phyloP scores from a whole-genome alignment of 225 moss, liverwort and hornwort species.

The Thuidium tamariscinum region DNA sequence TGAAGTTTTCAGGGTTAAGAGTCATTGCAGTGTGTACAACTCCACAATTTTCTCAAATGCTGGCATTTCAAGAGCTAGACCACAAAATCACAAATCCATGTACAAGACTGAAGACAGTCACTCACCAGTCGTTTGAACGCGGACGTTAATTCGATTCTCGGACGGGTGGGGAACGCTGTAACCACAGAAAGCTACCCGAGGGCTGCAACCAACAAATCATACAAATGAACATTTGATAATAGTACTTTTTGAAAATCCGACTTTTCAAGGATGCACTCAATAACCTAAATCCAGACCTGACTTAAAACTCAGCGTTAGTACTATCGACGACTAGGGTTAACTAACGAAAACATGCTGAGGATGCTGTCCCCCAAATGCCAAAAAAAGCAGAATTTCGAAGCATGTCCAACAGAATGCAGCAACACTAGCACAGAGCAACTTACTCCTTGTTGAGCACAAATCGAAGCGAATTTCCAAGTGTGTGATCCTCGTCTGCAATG shows the following conservation, averaged over 20 bases:
- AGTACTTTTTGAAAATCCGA: neutral
- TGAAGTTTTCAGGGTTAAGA: neutral
- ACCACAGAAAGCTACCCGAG: constrained; percentile 75
- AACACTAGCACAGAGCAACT: neutral
- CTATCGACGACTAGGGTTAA: neutral
- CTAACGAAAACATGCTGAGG: neutral
- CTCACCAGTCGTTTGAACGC: constrained; percentile 84
- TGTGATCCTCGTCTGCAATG: constrained; percentile 32
- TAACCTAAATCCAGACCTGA: neutral
- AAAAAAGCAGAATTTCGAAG: neutral
- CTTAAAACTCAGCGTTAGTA: neutral
- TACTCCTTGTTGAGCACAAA: constrained; percentile 40
- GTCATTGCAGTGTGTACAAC: neutral
- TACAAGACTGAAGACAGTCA: neutral
- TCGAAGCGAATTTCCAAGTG: constrained; percentile 31
- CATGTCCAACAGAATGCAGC: neutral
- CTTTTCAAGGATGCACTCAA: neutral
- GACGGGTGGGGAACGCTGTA: constrained; percentile 93
- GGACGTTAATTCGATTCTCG: constrained; percentile 81
- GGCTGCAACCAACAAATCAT: constrained; percentile 34
- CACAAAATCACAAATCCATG: neutral
- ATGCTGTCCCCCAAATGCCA: neutral
- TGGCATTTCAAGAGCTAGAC: neutral
- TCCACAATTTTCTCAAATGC: neutral
- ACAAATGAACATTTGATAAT: neutral